Percentiles rank a stretch among this genome's conserved stretches.
These are phyloP conservation scores for Termitomyces sp. DNA, from an alignment of 768 basidiomycete species.

Conservation along the genomic window DNA sequence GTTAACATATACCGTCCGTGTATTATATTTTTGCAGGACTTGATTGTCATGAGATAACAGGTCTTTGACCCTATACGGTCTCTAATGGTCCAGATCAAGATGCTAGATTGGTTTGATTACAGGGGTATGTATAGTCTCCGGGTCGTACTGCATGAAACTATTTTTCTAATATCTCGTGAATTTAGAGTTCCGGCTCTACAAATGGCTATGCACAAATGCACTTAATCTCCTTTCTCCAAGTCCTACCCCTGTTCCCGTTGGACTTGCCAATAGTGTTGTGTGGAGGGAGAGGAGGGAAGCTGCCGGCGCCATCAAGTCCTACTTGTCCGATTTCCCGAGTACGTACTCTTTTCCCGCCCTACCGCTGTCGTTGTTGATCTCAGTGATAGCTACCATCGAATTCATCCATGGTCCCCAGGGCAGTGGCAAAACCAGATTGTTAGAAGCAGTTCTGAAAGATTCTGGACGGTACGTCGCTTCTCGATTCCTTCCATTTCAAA, in stretches of 20 bases:
- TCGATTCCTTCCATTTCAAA: neutral
- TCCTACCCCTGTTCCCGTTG: slow-evolving; percentile 20
- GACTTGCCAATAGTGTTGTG: slow-evolving; percentile 33
- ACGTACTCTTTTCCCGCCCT: slow-evolving; percentile 15
- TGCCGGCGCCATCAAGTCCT: slow-evolving; percentile 56
- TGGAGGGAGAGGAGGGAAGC: slow-evolving; percentile 90
- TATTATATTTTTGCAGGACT: neutral
- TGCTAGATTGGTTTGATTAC: slow-evolving; percentile 82
- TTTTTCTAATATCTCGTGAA: neutral
- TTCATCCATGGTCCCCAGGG: slow-evolving; percentile 84
- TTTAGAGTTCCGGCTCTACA: slow-evolving; percentile 66
- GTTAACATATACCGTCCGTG: slow-evolving; percentile 76
- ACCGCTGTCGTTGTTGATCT: neutral
- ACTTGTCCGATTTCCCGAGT: slow-evolving; percentile 78
- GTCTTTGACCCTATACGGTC: slow-evolving; percentile 91
- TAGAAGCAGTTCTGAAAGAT: slow-evolving; percentile 47
- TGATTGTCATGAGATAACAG: slow-evolving; percentile 28
- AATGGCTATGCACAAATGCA: slow-evolving; percentile 68
- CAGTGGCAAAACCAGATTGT: slow-evolving; percentile 67
- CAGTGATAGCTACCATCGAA: slow-evolving; percentile 53
- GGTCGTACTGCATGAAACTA: neutral
- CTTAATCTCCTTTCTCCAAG: slow-evolving; percentile 37
- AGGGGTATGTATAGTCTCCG: slow-evolving; percentile 50
- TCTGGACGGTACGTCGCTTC: slow-evolving; percentile 39
- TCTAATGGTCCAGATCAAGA: slow-evolving; percentile 75